These are phyloP conservation scores for Actinomucor elegans DNA, from an alignment of 371 early-diverging fungal genomes.

Conservation along the genomic window DNA sequence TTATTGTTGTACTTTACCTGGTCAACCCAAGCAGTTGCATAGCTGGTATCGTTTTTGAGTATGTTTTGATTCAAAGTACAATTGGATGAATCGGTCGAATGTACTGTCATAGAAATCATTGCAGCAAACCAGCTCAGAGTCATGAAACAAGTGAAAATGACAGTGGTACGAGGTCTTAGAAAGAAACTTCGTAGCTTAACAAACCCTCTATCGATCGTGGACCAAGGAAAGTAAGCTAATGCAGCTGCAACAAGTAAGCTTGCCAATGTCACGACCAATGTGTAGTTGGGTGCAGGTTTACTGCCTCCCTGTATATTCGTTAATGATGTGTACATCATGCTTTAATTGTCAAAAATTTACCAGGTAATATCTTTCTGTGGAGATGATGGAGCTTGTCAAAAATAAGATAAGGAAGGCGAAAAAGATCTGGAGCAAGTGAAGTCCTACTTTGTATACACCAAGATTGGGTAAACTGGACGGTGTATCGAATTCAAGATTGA, in stretches of 20 bases:
- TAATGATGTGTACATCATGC: no score
- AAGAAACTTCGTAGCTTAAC: constrained; percentile 31
- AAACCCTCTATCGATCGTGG: neutral
- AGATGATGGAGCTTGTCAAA: constrained; percentile 33
- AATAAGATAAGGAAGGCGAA: constrained; percentile 31
- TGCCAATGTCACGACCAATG: constrained; percentile 24
- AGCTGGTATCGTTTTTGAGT: constrained; percentile 14
- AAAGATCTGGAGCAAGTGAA: constrained; percentile 30
- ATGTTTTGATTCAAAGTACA: constrained; percentile 25
- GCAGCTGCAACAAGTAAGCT: constrained; percentile 27
- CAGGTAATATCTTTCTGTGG: constrained; percentile 27
- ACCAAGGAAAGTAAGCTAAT: constrained; percentile 35
- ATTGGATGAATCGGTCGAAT: constrained; percentile 25
- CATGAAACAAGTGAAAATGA: constrained; percentile 41
- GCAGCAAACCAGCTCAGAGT: constrained; percentile 36
- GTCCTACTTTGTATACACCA: constrained; percentile 22
- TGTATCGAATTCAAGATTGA: constrained; percentile 25
- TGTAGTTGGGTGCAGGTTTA: constrained; percentile 39
- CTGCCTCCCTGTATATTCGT: constrained; percentile 39
- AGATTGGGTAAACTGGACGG: constrained; percentile 29
- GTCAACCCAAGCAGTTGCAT: constrained; percentile 31
- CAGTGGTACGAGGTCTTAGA: constrained; percentile 35
- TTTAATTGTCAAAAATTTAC: no score
- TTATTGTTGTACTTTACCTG: constrained; percentile 33
- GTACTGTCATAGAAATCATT: constrained; percentile 41